A percentile compares a stretch with the other conserved stretches of the same genome.
Evolutionary conservation across 2,329 filamentous ascomycete species (phyloP).

Genomic region (Trichoderma sp.): DNA sequence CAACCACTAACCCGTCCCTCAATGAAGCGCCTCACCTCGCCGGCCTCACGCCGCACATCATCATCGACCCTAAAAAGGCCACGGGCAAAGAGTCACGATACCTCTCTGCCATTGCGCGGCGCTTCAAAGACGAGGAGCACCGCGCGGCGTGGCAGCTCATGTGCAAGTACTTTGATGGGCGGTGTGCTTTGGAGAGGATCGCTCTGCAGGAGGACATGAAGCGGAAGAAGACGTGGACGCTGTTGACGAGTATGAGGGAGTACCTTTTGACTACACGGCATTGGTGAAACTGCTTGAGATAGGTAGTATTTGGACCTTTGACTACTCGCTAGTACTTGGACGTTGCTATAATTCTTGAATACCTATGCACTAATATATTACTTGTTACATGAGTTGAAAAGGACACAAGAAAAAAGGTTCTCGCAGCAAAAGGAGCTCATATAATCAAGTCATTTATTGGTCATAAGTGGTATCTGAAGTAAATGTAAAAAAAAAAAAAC

Average conservation of each 20-base stretch:
- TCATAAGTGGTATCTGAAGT: slow-evolving; percentile 29
- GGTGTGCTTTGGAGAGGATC: slow-evolving; percentile 82
- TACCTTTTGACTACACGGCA: slow-evolving; percentile 69
- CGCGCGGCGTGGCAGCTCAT: slow-evolving; percentile 72
- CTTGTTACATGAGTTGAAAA: not conserved
- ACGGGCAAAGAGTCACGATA: slow-evolving; percentile 78
- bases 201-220: slow-evolving; percentile 84
- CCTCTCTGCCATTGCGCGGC: slow-evolving; percentile 60
- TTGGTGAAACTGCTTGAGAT: slow-evolving; percentile 55
- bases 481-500: not conserved
- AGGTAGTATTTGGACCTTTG: not conserved
- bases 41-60: slow-evolving; percentile 65
- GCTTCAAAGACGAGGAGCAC: slow-evolving; percentile 60
- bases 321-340: not conserved
- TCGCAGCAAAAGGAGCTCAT: slow-evolving; percentile 8
- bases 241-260: slow-evolving; percentile 68
- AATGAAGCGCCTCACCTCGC: slow-evolving; percentile 63
- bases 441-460: slow-evolving; percentile 24
- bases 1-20: slow-evolving; percentile 58
- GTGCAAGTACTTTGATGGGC: slow-evolving; percentile 86
- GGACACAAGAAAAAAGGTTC: not conserved
- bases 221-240: slow-evolving; percentile 75
- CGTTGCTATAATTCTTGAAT: not conserved
- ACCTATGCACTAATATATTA: not conserved
- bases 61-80: slow-evolving; percentile 77